A percentile compares a stretch with the other conserved stretches of the same genome.
Evolutionary conservation across 2,329 filamentous ascomycete species (phyloP).

Genomic region (Aspergillus flavus): DNA sequence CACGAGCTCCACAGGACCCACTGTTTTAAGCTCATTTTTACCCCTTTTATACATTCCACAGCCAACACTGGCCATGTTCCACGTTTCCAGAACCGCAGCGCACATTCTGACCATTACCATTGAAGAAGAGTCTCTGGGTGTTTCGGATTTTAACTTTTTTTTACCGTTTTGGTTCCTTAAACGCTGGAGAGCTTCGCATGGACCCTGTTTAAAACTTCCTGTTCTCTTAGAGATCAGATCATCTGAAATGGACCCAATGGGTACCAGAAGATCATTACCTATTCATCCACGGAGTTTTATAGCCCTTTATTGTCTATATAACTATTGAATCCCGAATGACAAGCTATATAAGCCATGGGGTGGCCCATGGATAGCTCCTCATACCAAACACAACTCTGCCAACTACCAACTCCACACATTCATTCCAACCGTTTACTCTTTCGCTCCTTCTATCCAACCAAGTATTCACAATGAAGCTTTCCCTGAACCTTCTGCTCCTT

Average conservation of each 20-base stretch:
- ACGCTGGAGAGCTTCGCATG: neutral
- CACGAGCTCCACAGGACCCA: neutral
- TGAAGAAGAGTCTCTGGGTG: neutral
- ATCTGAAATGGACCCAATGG: neutral
- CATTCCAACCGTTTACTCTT: neutral
- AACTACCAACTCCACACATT: neutral
- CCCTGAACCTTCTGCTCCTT: constrained; percentile 13
- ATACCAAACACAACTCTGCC: neutral
- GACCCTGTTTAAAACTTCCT: neutral
- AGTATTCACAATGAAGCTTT: constrained; percentile 1
- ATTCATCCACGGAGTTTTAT: constrained; percentile 1
- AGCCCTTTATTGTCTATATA: neutral
- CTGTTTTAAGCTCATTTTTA: neutral
- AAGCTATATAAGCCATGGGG: neutral
- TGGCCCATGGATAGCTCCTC: neutral
- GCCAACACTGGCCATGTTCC: neutral
- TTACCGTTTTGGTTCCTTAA: neutral
- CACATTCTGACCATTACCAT: neutral
- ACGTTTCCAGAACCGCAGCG: neutral
- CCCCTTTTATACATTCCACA: neutral
- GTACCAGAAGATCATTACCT: constrained; percentile 6
- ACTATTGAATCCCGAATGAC: neutral
- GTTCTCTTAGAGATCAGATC: neutral
- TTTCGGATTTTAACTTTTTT: neutral
- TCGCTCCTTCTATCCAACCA: neutral